Base-by-base conservation (phyloP, 768 basidiomycete species). In the Trametes sanguinea region DNA sequence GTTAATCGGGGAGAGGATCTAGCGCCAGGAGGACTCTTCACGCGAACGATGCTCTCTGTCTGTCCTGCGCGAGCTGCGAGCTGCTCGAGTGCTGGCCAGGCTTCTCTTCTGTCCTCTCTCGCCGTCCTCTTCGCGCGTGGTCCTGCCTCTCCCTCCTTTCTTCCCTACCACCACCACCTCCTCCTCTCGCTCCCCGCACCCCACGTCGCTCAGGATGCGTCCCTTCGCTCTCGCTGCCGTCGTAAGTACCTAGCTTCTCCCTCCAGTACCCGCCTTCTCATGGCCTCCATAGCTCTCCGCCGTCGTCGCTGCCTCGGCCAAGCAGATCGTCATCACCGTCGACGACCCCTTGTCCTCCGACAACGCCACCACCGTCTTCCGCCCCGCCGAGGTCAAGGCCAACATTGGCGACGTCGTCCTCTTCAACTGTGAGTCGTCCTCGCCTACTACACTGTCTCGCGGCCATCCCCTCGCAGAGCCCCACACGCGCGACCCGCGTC, bases 361-460 rank as follows among this genome's bases (percentile, higher is more conserved):
- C 54, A 76, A 84, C 58, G 74, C 77, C 3, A 75, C 72, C 22
- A 71, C 73, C 16, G 79, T 83, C 16, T 86, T 85, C 71, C 66
- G 73, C 32, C 84, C 84, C 14, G 64, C 69, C 47, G 71, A 66
- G 40, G 75, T 86, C n/a, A 66, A 55, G 27, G 86, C 83, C 9
- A 59, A 68, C 9, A 55, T 75, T 42, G 81, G 82, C 35, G 85
- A 86, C 64, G 73, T 74, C 13, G 79, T 87, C 60, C 33, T 77
- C 40, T 86, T 87, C 78, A 85, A 84, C 66, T 87, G 83, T 84
- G 67, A 61, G 77, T 67, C 4, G 16, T 17, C 17, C 29, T 17
- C 53, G 40, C 42, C 22, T 48, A 44, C 8, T 39, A 13, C 1
- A 8, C 1, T 39, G 7, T 13, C 13, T 39, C 39, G 39, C 39